Conservation (phyloP, 164 flowering plant species). For the grape (Vitis vinifera) region DNA sequence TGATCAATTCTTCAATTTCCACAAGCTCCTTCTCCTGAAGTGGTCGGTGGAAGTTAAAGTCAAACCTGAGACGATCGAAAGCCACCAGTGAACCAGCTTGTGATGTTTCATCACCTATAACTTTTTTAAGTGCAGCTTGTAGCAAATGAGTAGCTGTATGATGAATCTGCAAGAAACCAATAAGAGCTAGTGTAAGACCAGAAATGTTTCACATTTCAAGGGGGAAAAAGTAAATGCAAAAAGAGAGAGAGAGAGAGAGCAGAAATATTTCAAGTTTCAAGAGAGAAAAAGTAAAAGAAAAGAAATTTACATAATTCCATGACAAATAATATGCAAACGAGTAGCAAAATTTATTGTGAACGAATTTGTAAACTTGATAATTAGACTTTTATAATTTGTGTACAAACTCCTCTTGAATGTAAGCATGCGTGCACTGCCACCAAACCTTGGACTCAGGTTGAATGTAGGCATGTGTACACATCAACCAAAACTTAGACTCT, state of each 20-base stretch:
- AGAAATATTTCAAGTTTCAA: neutral
- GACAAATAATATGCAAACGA: too few species aligned
- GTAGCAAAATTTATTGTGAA: too few species aligned
- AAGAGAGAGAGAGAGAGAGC: neutral
- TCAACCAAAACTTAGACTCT: too few species aligned
- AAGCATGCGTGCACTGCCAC: neutral
- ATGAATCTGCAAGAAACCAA: conserved; percentile 64
- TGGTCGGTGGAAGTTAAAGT: conserved; percentile 86
- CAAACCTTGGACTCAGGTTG: too few species aligned
- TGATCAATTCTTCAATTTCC: conserved; percentile 73
- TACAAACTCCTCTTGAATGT: neutral
- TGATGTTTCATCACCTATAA: conserved; percentile 83
- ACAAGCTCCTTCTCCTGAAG: conserved; percentile 63
- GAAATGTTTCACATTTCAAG: neutral
- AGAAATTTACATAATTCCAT: neutral
- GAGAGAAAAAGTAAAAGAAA: neutral
- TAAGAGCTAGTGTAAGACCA: neutral
- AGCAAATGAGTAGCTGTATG: conserved; percentile 97
- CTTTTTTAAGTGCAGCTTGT: conserved; percentile 88
- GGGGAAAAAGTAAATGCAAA: neutral
- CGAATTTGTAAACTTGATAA: neutral
- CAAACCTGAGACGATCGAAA: conserved; percentile 95
- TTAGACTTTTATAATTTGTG: neutral
- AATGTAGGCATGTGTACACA: too few species aligned
- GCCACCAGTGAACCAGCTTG: conserved; percentile 98